Percentiles rank a stretch among this genome's conserved stretches.
Conservation (phyloP, 495 filamentous ascomycete species). For the Usnea hakonensis region DNA sequence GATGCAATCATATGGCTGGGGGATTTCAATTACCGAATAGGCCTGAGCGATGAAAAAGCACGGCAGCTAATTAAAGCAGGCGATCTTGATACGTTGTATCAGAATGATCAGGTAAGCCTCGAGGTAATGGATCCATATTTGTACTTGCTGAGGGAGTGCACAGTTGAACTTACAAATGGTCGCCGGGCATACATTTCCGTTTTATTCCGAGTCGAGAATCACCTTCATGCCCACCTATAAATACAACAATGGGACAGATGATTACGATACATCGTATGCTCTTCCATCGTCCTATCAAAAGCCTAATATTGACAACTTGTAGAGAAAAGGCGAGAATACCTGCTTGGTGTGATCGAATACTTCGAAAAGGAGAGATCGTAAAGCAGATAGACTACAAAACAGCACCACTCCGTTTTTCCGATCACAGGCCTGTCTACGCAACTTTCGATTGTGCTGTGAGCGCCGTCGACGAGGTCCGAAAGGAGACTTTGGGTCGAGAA, state of each 20-base stretch:
- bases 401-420: slow-evolving; percentile 76
- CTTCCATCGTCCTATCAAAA: neutral
- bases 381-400: slow-evolving; percentile 73
- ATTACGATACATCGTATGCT: slow-evolving; percentile 84
- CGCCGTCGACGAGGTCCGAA: slow-evolving; percentile 64
- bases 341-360: slow-evolving; percentile 91
- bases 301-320: neutral
- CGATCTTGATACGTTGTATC: slow-evolving; percentile 73
- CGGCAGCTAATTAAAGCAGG: slow-evolving; percentile 60
- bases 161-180: slow-evolving; percentile 97
- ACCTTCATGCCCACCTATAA: slow-evolving; percentile 91
- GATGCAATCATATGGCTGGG: slow-evolving; percentile 95
- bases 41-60: slow-evolving; percentile 69
- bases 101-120: slow-evolving; percentile 75
- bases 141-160: neutral
- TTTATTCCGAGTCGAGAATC: slow-evolving; percentile 80
- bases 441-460: slow-evolving; percentile 76
- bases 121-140: neutral
- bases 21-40: slow-evolving; percentile 98
- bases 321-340: slow-evolving; percentile 92
- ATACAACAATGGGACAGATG: slow-evolving; percentile 78
- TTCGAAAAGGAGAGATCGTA: slow-evolving; percentile 76
- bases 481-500: slow-evolving; percentile 58
- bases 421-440: slow-evolving; percentile 89
- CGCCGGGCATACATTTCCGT: slow-evolving; percentile 77